Conservation (phyloP, 768 basidiomycete genomes). For the Mycena sanguinolenta region DNA sequence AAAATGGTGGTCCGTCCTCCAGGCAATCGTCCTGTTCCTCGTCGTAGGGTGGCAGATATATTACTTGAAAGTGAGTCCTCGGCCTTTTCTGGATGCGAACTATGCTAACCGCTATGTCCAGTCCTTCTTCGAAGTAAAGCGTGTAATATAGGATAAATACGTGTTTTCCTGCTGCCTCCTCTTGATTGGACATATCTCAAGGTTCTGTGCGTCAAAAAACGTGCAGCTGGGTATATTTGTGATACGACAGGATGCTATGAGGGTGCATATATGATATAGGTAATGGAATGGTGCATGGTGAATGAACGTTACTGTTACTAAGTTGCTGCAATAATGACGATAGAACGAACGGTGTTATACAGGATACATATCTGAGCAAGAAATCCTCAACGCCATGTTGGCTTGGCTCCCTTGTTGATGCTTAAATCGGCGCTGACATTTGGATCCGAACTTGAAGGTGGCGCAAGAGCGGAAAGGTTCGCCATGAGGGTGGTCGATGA, state of each 20-base stretch:
- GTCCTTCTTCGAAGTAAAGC: slow-evolving; percentile 94
- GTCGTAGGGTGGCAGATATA: slow-evolving; percentile 98
- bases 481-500: slow-evolving; percentile 42
- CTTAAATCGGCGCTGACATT: slow-evolving; percentile 66
- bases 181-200: neutral
- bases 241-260: slow-evolving; percentile 26
- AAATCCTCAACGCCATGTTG: slow-evolving; percentile 69
- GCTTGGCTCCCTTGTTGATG: slow-evolving; percentile 59
- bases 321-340: slow-evolving; percentile 32
- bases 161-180: slow-evolving; percentile 14
- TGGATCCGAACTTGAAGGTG: slow-evolving; percentile 47
- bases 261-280: slow-evolving; percentile 33
- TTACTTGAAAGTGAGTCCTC: slow-evolving; percentile 83
- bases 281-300: slow-evolving; percentile 34
- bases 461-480: slow-evolving; percentile 48
- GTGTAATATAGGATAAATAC: slow-evolving; percentile 74
- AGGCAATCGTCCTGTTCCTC: slow-evolving; percentile 86
- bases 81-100: slow-evolving; percentile 23
- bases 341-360: slow-evolving; percentile 28
- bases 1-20: slow-evolving; percentile 98
- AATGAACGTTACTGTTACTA: slow-evolving; percentile 31
- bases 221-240: slow-evolving; percentile 41
- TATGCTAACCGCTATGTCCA: slow-evolving; percentile 41
- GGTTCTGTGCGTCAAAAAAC: slow-evolving; percentile 1
- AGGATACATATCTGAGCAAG: slow-evolving; percentile 31